Evolutionary conservation across 2,329 filamentous ascomycete species (phyloP).

Genomic region (Diplocarpon mali): DNA sequence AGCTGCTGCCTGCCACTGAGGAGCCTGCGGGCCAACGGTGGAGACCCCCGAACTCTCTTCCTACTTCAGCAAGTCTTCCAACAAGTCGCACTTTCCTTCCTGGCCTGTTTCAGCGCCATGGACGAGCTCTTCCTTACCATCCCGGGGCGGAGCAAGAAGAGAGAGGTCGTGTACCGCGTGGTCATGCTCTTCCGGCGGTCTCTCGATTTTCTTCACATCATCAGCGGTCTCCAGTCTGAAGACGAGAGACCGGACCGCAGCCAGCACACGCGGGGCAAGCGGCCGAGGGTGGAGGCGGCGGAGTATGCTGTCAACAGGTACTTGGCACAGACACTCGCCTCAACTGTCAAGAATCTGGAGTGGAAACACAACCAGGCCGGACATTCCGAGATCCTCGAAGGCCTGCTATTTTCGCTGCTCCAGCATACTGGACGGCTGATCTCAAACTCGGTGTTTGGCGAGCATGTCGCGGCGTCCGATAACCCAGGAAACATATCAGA

Average conservation of each 20-base stretch:
- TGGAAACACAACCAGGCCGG: conserved; percentile 16
- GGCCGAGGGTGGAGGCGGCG: conserved; percentile 2
- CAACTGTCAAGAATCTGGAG: conserved; percentile 12
- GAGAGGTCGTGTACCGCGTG: conserved; percentile 14
- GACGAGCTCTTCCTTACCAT: conserved; percentile 18
- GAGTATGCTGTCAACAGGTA: conserved; percentile 20
- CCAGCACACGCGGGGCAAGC: conserved; percentile 3
- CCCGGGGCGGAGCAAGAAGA: conserved; percentile 12
- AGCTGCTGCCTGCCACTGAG: conserved; percentile 14
- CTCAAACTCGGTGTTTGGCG: conserved; percentile 30
- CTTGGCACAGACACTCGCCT: conserved; percentile 10
- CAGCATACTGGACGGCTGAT: conserved; percentile 31
- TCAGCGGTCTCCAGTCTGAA: conserved; percentile 11
- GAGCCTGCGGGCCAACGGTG: conserved; percentile 5
- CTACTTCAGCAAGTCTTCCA: conserved; percentile 16
- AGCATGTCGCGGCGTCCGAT: conserved; percentile 21
- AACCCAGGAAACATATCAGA: conserved; percentile 16
- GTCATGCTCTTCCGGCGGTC: conserved; percentile 15
- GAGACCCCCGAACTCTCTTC: conserved; percentile 4
- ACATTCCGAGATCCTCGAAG: conserved; percentile 31
- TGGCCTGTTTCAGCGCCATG: conserved; percentile 16
- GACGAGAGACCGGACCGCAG: conserved; percentile 2
- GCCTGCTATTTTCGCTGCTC: conserved; percentile 30
- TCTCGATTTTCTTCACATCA: conserved; percentile 9
- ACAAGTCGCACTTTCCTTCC: conserved; percentile 13